Evolutionary conservation across 345 rosid genomes (phyloP), one percentile per base, ranked within the genome.

Genomic region (Microthlaspi erraticum): DNA sequence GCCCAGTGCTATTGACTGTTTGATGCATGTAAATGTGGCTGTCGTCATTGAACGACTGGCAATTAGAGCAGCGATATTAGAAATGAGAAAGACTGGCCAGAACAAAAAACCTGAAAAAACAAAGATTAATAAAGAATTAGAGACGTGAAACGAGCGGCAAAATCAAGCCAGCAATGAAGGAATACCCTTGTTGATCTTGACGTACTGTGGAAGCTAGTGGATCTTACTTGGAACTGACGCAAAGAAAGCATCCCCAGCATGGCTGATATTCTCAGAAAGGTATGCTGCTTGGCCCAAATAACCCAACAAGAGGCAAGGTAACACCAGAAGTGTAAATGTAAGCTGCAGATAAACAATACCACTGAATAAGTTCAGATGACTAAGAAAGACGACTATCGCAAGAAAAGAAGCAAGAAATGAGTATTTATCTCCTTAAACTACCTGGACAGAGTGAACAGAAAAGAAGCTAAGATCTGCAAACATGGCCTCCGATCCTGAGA

Each of bases 231-330:
- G 99, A 79, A 94, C 81, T 54, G 97, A 89, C 60, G 87, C 80
- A 78, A 83, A 94, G 84, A 94, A 94, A 55, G 81, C 92, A 76
- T 84, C 91, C 74, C 81, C 82, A 38, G 86, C 83, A 63, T 46
- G 71, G 34, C 64, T 61, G 77, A 77, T 81, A 64, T 94, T 80
- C 23, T 81, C 82, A 80, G 85, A 77, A 45, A 94, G 95, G 78
- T 86, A 94, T 39, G 98, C 99, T 42, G 99, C 99, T 89, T 94
- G 99, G 67, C 99, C 98, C 87, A 94, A 73, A 80, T 94, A 94
- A 64, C 97, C 99, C 98, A 94, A 78, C 78, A 94, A 60, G 68
- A 94, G 97, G 92, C 99, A 94, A 36, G 99, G 99, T 66, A 94
- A 79, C 69, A 94, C 92, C 60, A 94, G 99, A 81, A 94, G 81